These are phyloP conservation scores for Penicillium cinerascens DNA, from an alignment of 495 filamentous ascomycete species.

Conservation along the genomic window DNA sequence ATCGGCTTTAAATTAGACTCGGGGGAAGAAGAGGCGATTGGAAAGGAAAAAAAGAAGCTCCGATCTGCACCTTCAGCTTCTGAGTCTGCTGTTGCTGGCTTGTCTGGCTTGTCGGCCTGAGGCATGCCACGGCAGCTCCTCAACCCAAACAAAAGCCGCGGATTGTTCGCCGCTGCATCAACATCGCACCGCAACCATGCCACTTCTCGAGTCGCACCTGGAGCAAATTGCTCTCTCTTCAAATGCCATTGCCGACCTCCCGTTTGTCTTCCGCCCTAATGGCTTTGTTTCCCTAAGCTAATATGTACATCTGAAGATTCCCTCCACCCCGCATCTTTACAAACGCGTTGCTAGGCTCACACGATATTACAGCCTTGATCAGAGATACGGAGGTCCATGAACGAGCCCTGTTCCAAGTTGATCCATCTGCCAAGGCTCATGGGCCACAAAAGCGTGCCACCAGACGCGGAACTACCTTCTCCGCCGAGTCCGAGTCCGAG, in stretches of 20 bases:
- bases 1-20: neutral
- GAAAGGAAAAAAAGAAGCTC: neutral
- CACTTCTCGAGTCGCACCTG: slow-evolving; percentile 76
- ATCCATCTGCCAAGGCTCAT: slow-evolving; percentile 53
- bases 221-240: slow-evolving; percentile 88
- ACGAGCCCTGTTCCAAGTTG: slow-evolving; percentile 89
- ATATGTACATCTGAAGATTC: slow-evolving; percentile 54
- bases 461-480: slow-evolving; percentile 46
- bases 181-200: slow-evolving; percentile 47
- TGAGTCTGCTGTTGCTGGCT: neutral
- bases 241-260: slow-evolving; percentile 75
- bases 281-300: neutral
- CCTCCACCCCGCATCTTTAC: slow-evolving; percentile 92
- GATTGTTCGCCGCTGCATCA: neutral
- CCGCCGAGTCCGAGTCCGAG: slow-evolving; percentile 37
- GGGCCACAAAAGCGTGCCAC: slow-evolving; percentile 40
- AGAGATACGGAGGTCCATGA: slow-evolving; percentile 95
- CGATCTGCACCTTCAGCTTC: neutral
- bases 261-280: slow-evolving; percentile 50
- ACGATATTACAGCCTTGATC: slow-evolving; percentile 91
- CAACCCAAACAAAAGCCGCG: slow-evolving; percentile 2
- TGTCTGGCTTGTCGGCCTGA: slow-evolving; percentile 19
- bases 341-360: slow-evolving; percentile 79
- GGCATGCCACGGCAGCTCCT: slow-evolving; percentile 13
- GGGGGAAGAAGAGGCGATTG: neutral